Conservation (phyloP, 2,329 filamentous ascomycete species). For the Delphinella strobiligena region DNA sequence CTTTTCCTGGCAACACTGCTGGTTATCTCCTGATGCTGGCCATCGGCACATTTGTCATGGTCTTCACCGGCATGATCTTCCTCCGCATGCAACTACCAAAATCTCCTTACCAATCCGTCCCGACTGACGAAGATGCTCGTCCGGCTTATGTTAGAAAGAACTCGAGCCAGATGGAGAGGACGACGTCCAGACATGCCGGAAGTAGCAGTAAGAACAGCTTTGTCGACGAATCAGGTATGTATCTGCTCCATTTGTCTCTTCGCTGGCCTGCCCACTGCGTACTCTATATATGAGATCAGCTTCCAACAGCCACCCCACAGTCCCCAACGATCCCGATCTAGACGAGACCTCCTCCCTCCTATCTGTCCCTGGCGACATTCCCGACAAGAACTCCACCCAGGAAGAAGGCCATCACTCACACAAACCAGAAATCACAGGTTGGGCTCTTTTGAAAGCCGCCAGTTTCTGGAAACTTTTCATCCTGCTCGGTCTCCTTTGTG, state of each 20-base stretch:
- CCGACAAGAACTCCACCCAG: slow-evolving; percentile 35
- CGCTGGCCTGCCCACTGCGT: neutral
- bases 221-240: slow-evolving; percentile 54
- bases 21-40: slow-evolving; percentile 71
- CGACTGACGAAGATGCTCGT: slow-evolving; percentile 33
- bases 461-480: slow-evolving; percentile 89
- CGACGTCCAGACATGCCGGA: slow-evolving; percentile 35
- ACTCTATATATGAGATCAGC: slow-evolving; percentile 1
- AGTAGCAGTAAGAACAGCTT: slow-evolving; percentile 23
- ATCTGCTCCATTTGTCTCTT: slow-evolving; percentile 2
- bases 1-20: slow-evolving; percentile 74
- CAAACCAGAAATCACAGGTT: slow-evolving; percentile 81
- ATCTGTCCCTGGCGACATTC: slow-evolving; percentile 45
- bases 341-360: slow-evolving; percentile 76
- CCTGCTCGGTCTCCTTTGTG: slow-evolving; percentile 81
- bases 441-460: slow-evolving; percentile 55
- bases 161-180: slow-evolving; percentile 34
- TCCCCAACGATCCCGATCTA: slow-evolving; percentile 25
- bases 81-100: slow-evolving; percentile 58
- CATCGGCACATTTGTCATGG: slow-evolving; percentile 64
- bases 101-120: slow-evolving; percentile 45
- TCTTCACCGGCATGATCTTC: slow-evolving; percentile 72
- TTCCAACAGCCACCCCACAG: slow-evolving; percentile 8
- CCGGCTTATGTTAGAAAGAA: slow-evolving; percentile 30
- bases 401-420: slow-evolving; percentile 59